Percentiles rank a stretch among this genome's conserved stretches.
These are phyloP conservation scores for Alternaria triticina DNA, from an alignment of 2,329 filamentous ascomycete species.

Conservation along the genomic window DNA sequence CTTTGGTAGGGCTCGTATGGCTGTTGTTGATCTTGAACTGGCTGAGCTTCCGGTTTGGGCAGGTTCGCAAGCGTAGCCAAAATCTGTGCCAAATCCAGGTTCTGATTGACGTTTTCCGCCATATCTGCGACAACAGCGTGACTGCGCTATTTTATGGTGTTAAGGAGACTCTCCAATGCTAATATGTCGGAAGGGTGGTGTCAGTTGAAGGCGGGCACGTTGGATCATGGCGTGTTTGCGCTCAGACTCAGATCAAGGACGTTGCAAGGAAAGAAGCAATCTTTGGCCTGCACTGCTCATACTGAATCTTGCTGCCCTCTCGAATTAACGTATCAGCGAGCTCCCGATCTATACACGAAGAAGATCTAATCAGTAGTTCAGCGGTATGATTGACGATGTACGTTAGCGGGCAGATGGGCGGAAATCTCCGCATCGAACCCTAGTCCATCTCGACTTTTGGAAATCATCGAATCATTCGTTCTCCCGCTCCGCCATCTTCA, in stretches of 20 bases:
- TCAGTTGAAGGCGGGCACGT: background rate
- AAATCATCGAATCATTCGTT: constrained; percentile 37
- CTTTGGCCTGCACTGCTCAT: background rate
- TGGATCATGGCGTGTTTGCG: constrained; percentile 20
- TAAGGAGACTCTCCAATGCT: background rate
- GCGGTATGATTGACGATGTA: constrained; percentile 9
- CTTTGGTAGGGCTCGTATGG: constrained; percentile 4
- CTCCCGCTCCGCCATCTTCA: constrained; percentile 26
- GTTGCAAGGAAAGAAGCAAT: constrained; percentile 9
- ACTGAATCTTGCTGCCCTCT: background rate
- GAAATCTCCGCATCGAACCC: constrained; percentile 40
- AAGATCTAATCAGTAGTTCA: background rate
- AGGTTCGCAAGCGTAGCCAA: constrained; percentile 44
- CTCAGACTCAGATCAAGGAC: constrained; percentile 3
- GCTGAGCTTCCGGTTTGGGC: constrained; percentile 20
- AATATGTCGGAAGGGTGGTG: background rate
- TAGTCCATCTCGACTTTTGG: constrained; percentile 42
- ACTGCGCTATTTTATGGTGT: background rate
- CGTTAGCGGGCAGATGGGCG: constrained; percentile 18
- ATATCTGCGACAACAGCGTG: constrained; percentile 25
- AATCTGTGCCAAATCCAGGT: constrained; percentile 44
- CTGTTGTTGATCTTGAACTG: constrained; percentile 20
- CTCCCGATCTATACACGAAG: background rate
- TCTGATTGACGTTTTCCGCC: constrained; percentile 33
- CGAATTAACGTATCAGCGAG: background rate